Conservation (phyloP, 139 green algal genomes). For the Chlorella sorokiniana region DNA sequence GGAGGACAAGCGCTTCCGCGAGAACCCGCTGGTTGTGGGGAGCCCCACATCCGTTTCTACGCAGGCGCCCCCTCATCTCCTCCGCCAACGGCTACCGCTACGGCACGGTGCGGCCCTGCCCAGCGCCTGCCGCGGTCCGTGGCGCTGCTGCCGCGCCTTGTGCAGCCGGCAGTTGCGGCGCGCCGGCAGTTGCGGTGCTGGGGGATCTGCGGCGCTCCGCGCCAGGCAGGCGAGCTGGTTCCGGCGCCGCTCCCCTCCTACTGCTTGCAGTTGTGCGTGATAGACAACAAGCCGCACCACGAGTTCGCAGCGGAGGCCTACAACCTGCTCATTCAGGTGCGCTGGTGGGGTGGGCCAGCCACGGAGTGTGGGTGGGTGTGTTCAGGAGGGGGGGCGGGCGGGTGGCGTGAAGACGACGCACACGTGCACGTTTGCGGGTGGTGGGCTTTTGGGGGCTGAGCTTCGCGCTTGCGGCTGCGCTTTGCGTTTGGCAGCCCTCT, state of each 20-base stretch:
- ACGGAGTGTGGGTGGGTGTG: no score
- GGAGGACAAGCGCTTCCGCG: constrained; percentile 73
- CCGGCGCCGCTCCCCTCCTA: background rate
- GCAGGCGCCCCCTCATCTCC: constrained; percentile 79
- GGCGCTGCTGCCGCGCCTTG: background rate
- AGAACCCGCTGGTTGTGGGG: constrained; percentile 67
- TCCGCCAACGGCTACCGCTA: constrained; percentile 65
- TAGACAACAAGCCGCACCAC: constrained; percentile 75
- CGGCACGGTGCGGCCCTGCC: constrained; percentile 58
- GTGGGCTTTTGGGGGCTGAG: no score
- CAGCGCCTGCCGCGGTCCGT: background rate
- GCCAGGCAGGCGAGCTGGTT: no score
- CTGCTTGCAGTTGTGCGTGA: constrained; percentile 61
- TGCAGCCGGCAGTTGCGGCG: constrained; percentile 1
- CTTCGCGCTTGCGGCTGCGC: no score
- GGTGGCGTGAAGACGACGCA: no score
- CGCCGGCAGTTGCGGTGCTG: background rate
- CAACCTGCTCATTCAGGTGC: constrained; percentile 65
- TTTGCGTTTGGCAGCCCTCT: background rate
- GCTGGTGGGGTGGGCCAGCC: background rate
- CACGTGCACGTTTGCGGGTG: no score
- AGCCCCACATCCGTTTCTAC: constrained; percentile 86
- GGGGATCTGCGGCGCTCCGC: no score
- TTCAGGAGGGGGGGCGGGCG: no score
- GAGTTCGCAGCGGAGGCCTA: constrained; percentile 70